phyloP scores from a whole-genome alignment of 805 yeast genomes.

The Millerozyma miso region DNA sequence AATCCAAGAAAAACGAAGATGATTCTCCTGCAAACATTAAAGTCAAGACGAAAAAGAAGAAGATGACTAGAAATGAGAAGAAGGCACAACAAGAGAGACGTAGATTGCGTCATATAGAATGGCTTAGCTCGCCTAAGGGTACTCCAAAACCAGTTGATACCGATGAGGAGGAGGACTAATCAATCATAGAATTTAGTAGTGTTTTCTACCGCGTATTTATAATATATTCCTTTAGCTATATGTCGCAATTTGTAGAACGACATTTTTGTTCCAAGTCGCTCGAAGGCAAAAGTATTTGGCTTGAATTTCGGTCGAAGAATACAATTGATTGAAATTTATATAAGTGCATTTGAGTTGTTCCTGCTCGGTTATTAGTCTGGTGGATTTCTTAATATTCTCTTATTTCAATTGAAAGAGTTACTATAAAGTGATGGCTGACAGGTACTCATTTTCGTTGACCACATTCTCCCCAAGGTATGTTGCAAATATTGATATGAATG shows the following conservation, averaged over 20 bases:
- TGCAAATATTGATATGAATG: background rate
- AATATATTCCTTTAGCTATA: too few relatives aligned
- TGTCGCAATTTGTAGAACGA: conserved; percentile 1
- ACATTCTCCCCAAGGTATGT: conserved; percentile 94
- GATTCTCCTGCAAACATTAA: conserved; percentile 96
- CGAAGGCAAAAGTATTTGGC: conserved; percentile 4
- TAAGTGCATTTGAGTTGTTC: background rate
- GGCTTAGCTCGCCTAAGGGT: conserved; percentile 96
- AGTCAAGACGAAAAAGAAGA: conserved; percentile 90
- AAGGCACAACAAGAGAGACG: conserved; percentile 89
- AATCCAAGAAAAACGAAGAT: conserved; percentile 58
- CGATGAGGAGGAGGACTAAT: conserved; percentile 86
- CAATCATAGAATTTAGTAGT: too few relatives aligned
- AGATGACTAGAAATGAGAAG: conserved; percentile 95
- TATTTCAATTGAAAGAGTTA: background rate
- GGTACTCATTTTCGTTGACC: conserved; percentile 95
- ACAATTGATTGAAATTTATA: background rate
- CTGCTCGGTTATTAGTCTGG: background rate
- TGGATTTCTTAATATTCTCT: background rate
- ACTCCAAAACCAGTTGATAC: conserved; percentile 93
- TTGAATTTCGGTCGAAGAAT: background rate
- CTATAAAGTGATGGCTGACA: conserved; percentile 73
- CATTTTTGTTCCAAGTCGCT: background rate
- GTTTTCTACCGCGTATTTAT: too few relatives aligned
- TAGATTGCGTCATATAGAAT: conserved; percentile 87